Evolutionary conservation across 768 basidiomycete genomes (phyloP), one percentile per base, ranked within the genome.

Genomic region (Epithele typhae): DNA sequence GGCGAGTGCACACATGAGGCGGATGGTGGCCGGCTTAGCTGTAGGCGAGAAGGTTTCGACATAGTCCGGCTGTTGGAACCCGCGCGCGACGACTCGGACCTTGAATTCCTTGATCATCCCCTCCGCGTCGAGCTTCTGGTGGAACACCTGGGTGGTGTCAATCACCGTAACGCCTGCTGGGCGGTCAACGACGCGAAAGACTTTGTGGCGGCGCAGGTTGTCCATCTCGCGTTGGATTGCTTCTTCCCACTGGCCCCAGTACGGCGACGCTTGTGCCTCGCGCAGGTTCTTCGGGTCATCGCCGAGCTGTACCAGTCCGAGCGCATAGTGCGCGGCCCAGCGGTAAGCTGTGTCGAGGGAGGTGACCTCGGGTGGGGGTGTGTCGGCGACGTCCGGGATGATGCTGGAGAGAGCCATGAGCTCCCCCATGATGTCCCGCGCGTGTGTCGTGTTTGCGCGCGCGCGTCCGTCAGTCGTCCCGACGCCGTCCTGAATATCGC

Each of bases 31-130:
- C 21, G 56, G 46, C 7, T 50, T 49, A 5, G 59, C 64, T 3
- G 58, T 60, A 0, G 68, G 64, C 2, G 65, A 49, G 11, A 58
- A 61, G 0, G 61, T 63, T 15, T 61, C 37, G 33, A 36, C 37
- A 47, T 57, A 64, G 45, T 66, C 61, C 21, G 54, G 18, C 42
- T 71, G 69, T 0, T 58, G 40, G 53, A 56, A 68, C 0, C 71
- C 68, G 18, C 59, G 57, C 1, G 68, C 64, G 21, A 62, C 57
- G 15, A 68, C 47, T 23, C 63, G 48, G 1, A 58, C 58, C 23
- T 44, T 34, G 49, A 60, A 59, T 4, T 54, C 38, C 3, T 32
- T 34, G 32, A 68, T 44, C 0, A 48, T 49, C 10, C 44, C 40
- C 23, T 43, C 35, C 8, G 18, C 43, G 45, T 64, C 50, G 24